A percentile compares a stretch with the other conserved stretches of the same genome.
Evolutionary conservation across 441 rosid genomes (phyloP).

Genomic region (Populus trichocarpa): DNA sequence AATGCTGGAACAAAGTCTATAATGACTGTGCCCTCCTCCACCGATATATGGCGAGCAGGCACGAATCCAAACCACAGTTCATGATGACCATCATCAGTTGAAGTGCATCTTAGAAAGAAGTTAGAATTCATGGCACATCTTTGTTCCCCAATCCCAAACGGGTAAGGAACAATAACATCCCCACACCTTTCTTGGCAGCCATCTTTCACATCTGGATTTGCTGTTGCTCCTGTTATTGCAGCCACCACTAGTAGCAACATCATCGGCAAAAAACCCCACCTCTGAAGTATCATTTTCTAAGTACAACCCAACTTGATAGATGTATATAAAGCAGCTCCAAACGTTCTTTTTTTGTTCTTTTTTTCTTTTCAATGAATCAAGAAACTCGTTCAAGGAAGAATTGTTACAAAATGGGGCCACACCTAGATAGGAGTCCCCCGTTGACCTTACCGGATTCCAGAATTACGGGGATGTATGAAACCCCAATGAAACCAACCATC

Average conservation of each 20-base stretch:
- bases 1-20: rapidly evolving
- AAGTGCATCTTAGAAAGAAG: neutral
- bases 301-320: too few relatives aligned
- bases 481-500: too few relatives aligned
- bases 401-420: too few relatives aligned
- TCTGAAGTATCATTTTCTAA: too few relatives aligned
- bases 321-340: too few relatives aligned
- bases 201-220: neutral
- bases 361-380: too few relatives aligned
- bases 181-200: neutral
- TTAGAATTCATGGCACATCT: neutral
- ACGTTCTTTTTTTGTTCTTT: too few relatives aligned
- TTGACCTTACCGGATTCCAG: too few relatives aligned
- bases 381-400: too few relatives aligned
- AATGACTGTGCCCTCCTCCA: conserved; percentile 1
- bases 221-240: neutral
- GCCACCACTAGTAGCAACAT: neutral
- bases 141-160: neutral
- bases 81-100: neutral
- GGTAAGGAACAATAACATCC: conserved; percentile 3
- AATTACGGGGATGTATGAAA: too few relatives aligned
- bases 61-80: neutral
- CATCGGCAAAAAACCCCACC: too few relatives aligned
- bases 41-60: neutral
- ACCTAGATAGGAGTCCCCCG: too few relatives aligned